Evolutionary conservation across 495 filamentous ascomycete genomes (phyloP).

Genomic region (Hypoxylon fuscum): DNA sequence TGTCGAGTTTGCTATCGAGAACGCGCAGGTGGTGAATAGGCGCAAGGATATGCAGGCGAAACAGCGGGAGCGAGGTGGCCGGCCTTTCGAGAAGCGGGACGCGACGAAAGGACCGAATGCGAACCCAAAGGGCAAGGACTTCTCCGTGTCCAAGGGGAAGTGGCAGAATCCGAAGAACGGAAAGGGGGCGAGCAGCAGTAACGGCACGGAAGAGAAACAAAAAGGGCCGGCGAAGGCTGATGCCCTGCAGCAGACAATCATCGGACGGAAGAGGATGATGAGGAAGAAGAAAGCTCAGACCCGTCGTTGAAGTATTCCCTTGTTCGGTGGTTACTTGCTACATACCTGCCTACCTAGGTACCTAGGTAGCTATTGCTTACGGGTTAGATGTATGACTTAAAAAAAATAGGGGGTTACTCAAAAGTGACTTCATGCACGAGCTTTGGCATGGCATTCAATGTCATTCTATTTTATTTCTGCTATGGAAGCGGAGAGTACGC

Average conservation of each 20-base stretch:
- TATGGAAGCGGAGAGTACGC: too few relatives aligned
- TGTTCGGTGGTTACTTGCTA: not conserved
- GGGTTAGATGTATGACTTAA: not conserved
- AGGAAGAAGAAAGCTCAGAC: constrained; percentile 59
- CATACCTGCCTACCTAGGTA: too few relatives aligned
- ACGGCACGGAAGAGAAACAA: constrained; percentile 19
- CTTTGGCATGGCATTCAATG: too few relatives aligned
- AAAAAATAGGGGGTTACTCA: too few relatives aligned
- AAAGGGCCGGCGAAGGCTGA: constrained; percentile 44
- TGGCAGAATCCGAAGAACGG: constrained; percentile 26
- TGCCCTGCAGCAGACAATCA: constrained; percentile 58
- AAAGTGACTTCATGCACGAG: too few relatives aligned
- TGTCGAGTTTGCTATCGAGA: constrained; percentile 98
- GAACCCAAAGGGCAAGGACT: constrained; percentile 36
- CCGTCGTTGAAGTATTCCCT: constrained; percentile 29
- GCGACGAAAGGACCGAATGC: not conserved
- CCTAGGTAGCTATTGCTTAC: not conserved
- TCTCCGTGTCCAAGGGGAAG: constrained; percentile 43
- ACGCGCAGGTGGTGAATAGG: constrained; percentile 88
- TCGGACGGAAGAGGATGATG: constrained; percentile 57
- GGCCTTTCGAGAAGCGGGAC: not conserved
- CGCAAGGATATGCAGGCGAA: constrained; percentile 76
- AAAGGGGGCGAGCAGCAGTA: constrained; percentile 14
- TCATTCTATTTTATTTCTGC: too few relatives aligned
- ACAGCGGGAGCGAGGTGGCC: constrained; percentile 24